phyloP scores from a whole-genome alignment of 768 basidiomycete species.

The Collybia sordida region DNA sequence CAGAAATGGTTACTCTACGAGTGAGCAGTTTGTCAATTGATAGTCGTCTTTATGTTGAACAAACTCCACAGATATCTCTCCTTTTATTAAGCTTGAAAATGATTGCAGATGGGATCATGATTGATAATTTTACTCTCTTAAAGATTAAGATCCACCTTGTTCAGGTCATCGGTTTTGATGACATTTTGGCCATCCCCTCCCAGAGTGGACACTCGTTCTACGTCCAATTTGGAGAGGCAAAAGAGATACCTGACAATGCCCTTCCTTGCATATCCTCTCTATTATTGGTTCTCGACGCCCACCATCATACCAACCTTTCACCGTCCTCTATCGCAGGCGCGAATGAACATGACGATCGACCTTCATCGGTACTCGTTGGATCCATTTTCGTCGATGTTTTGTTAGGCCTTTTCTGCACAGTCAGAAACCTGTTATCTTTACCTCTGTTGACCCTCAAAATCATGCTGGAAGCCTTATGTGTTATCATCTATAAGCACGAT shows the following conservation, averaged over 20 bases:
- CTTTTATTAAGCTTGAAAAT: slow-evolving; percentile 62
- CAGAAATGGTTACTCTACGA: slow-evolving; percentile 46
- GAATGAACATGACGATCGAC: slow-evolving; percentile 43
- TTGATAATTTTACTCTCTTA: slow-evolving; percentile 52
- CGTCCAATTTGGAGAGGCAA: slow-evolving; percentile 52
- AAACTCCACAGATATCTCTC: slow-evolving; percentile 45
- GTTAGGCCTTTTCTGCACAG: slow-evolving; percentile 48
- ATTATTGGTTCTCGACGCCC: slow-evolving; percentile 58
- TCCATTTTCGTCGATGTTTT: slow-evolving; percentile 62
- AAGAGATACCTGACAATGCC: slow-evolving; percentile 38
- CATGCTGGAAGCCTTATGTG: slow-evolving; percentile 61
- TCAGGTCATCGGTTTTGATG: slow-evolving; percentile 52
- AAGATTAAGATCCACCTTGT: slow-evolving; percentile 60
- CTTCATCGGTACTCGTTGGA: slow-evolving; percentile 52
- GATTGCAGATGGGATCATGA: slow-evolving; percentile 60
- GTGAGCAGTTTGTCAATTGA: slow-evolving; percentile 27
- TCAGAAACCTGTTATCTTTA: slow-evolving; percentile 42
- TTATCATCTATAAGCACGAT: slow-evolving; percentile 74
- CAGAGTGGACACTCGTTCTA: slow-evolving; percentile 48
- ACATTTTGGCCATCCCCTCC: slow-evolving; percentile 45
- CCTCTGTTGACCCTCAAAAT: slow-evolving; percentile 60
- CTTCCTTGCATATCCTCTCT: slow-evolving; percentile 61
- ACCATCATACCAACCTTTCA: slow-evolving; percentile 45
- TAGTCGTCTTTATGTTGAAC: slow-evolving; percentile 1
- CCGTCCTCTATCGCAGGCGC: slow-evolving; percentile 38